Base-by-base conservation (phyloP, 495 filamentous ascomycete genomes). In the Astrothelium subdiscretum region DNA sequence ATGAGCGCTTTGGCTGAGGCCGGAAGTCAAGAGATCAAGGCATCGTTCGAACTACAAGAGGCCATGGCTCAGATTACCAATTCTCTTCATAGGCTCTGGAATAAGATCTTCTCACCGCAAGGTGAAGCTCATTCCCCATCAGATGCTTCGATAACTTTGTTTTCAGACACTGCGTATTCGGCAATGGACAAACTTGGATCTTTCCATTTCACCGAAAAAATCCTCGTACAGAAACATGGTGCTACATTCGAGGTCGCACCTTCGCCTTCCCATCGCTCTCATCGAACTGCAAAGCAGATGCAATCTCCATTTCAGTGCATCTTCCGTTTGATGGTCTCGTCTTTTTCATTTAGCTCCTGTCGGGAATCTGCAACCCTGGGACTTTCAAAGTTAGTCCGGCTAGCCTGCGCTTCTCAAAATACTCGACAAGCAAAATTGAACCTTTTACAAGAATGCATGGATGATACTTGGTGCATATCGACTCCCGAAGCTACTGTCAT, bases 1-100 rank as follows among this genome's bases (percentile, higher is more conserved):
- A 80, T 86, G 18, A 81, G 75, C 13, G 83, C 89, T 6, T 72
- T 97, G 32, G 85, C 86, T 3, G 80, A 85, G 59, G 92, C 94
- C 0, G 88, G 88, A 5, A 85, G 80, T 48, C 94, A 95, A 73
- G 94, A 98, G 70, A 85, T 98, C 61, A 96, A 91, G 66, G 87
- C 92, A 13, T 90, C 90, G 0, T 80, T 80, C 26, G 91, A 97
- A 61, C 86, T 88, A 4, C 89, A 88, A 74, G 79, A 85, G 58
- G 90, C 91, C 48, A 79, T 95, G 54, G 85, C 89, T 12, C 80
- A 84, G 57, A 75, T 91, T 26, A 77, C 94, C 60, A 81, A 81
- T 31, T 66, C 87, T 24, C 71, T 95, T 11, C 81, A 84, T 59
- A 81, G 77, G 15, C 74, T 91, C 2, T 95, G 92, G 89, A 74